These are phyloP conservation scores for Persicaria tinctoria DNA, from an alignment of 148 eudicot species.

Conservation along the genomic window DNA sequence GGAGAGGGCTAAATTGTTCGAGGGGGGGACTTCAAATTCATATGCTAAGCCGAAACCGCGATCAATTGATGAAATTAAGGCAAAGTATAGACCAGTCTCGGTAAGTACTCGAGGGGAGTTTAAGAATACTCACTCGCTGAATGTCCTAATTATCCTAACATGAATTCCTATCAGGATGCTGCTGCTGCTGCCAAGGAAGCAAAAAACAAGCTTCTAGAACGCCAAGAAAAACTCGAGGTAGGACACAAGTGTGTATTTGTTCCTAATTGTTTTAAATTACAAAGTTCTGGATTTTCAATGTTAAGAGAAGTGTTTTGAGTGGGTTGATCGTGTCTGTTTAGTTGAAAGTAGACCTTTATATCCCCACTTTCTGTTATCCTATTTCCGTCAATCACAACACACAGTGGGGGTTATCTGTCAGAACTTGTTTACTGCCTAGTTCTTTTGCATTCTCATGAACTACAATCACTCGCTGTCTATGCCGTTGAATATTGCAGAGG, in stretches of 20 bases:
- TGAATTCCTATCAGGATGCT: constrained; percentile 52
- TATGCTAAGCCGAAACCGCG: constrained; percentile 59
- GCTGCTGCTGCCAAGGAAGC: constrained; percentile 73
- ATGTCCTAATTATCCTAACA: constrained; percentile 14
- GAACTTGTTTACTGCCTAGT: not conserved
- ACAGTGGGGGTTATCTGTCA: not conserved
- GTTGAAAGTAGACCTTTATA: not conserved
- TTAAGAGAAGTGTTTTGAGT: not conserved
- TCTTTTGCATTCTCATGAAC: not conserved
- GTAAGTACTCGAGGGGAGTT: not conserved
- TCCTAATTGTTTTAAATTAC: not conserved
- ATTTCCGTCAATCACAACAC: not conserved
- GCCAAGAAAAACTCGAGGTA: constrained; percentile 93
- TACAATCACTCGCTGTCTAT: not conserved
- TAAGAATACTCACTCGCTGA: not conserved
- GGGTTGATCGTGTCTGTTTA: not conserved
- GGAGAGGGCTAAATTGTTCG: constrained; percentile 68
- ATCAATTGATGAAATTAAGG: constrained; percentile 83
- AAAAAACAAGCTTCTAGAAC: constrained; percentile 80
- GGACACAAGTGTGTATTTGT: not conserved
- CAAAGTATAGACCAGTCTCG: constrained; percentile 51
- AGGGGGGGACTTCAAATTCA: constrained; percentile 54
- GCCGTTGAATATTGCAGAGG: constrained; percentile 33
- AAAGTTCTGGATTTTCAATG: not conserved
- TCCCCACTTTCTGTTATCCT: not conserved